Percentiles rank a stretch among this genome's conserved stretches.
These are phyloP conservation scores for Epichloe scottii DNA, from an alignment of 2,329 filamentous ascomycete genomes.

Conservation along the genomic window DNA sequence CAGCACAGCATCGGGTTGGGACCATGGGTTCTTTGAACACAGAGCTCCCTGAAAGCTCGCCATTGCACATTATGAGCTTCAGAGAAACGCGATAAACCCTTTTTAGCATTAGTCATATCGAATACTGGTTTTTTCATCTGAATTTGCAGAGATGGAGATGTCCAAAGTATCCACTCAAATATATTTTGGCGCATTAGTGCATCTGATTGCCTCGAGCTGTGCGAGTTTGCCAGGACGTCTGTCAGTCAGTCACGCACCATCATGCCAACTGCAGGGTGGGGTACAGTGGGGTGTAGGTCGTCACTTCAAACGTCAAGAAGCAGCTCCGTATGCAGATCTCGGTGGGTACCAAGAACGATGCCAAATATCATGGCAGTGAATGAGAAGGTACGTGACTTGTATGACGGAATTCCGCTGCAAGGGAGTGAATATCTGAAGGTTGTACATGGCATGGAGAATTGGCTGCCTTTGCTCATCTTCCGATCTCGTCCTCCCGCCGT, in stretches of 20 bases:
- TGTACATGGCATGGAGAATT: too few relatives aligned
- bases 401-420: too few relatives aligned
- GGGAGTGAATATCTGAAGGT: too few relatives aligned
- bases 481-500: too few relatives aligned
- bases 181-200: too few relatives aligned
- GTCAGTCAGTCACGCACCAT: too few relatives aligned
- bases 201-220: too few relatives aligned
- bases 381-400: slow-evolving; percentile 17
- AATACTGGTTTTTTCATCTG: neutral
- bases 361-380: neutral
- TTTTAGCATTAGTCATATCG: neutral
- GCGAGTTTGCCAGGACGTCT: too few relatives aligned
- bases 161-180: too few relatives aligned
- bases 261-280: neutral
- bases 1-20: neutral
- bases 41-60: neutral
- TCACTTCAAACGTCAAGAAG: neutral
- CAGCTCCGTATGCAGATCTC: neutral
- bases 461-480: too few relatives aligned
- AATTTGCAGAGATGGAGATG: neutral
- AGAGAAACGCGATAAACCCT: neutral
- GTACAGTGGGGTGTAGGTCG: too few relatives aligned
- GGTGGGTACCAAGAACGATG: neutral
- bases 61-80: neutral
- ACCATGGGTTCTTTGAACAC: neutral